Evolutionary conservation across 2,329 filamentous ascomycete species (phyloP).

Genomic region (Gliomastix tumulicola): DNA sequence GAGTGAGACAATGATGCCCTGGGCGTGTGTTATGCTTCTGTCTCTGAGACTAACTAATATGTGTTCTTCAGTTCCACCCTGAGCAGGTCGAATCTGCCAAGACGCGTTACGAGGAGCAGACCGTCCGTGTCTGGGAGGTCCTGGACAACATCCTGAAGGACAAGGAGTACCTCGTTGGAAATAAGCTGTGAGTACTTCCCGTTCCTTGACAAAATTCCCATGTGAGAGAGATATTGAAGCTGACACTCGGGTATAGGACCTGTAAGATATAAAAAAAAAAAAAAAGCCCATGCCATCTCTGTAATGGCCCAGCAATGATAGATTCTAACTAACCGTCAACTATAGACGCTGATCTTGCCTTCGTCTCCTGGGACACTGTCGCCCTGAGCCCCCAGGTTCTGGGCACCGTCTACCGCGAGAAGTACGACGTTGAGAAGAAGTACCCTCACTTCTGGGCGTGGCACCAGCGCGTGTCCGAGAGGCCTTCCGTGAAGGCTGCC

Average conservation of each 20-base stretch:
- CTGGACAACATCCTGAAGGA: slow-evolving; percentile 21
- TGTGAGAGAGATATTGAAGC: no score
- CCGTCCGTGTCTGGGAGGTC: slow-evolving; percentile 19
- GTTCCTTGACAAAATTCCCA: no score
- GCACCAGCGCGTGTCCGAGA: slow-evolving; percentile 21
- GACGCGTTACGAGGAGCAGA: slow-evolving; percentile 20
- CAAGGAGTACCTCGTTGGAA: slow-evolving; percentile 25
- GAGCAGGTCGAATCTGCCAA: slow-evolving; percentile 19
- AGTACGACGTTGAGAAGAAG: slow-evolving; percentile 18
- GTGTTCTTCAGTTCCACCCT: no score
- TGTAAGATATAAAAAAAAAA: not conserved
- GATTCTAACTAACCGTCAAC: slow-evolving; percentile 7
- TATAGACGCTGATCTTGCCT: slow-evolving; percentile 24
- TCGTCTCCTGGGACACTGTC: slow-evolving; percentile 19
- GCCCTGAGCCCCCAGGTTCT: slow-evolving; percentile 1
- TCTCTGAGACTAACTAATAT: no score
- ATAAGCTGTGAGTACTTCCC: slow-evolving; percentile 17
- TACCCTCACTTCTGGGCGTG: slow-evolving; percentile 25
- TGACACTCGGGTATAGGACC: no score
- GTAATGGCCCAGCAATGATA: no score
- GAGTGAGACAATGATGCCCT: no score
- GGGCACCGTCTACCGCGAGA: slow-evolving; percentile 8
- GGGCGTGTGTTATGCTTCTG: no score
- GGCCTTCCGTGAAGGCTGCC: slow-evolving; percentile 22
- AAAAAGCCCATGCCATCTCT: no score